These are phyloP conservation scores for Starmerella gropengiesseri DNA, from an alignment of 805 yeast species.

Conservation along the genomic window DNA sequence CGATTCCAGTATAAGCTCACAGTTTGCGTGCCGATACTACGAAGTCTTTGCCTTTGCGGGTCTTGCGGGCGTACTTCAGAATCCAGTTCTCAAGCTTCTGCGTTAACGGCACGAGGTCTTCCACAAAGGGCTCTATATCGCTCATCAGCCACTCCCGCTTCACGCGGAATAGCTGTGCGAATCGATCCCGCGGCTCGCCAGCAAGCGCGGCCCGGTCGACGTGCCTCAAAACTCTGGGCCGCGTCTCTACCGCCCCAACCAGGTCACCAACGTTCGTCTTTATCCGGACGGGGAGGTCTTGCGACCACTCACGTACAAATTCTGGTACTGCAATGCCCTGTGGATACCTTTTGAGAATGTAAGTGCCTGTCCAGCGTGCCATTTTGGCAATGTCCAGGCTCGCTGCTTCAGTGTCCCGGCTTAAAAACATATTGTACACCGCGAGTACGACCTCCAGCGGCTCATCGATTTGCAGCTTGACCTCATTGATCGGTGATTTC, in stretches of 20 bases:
- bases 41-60: conserved; percentile 35
- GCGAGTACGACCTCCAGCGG: conserved; percentile 40
- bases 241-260: conserved; percentile 46
- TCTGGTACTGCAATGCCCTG: conserved; percentile 36
- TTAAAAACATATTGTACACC: conserved; percentile 40
- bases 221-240: conserved; percentile 39
- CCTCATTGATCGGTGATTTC: background rate
- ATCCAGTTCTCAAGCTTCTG: conserved; percentile 37
- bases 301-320: conserved; percentile 27
- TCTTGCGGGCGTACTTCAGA: conserved; percentile 46
- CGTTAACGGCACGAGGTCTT: conserved; percentile 44
- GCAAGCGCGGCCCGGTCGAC: conserved; percentile 44
- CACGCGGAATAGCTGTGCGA: conserved; percentile 41
- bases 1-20: background rate
- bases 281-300: conserved; percentile 43
- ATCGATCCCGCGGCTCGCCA: conserved; percentile 38
- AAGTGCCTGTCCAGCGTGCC: conserved; percentile 54
- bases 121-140: conserved; percentile 54
- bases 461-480: conserved; percentile 24
- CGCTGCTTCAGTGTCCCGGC: conserved; percentile 25
- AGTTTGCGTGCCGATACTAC: conserved; percentile 27
- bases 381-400: conserved; percentile 36
- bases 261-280: conserved; percentile 47
- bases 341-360: conserved; percentile 35
- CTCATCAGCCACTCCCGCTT: conserved; percentile 52